These are phyloP conservation scores for Erodium moschatum DNA, from an alignment of 441 rosid genomes.

Conservation along the genomic window DNA sequence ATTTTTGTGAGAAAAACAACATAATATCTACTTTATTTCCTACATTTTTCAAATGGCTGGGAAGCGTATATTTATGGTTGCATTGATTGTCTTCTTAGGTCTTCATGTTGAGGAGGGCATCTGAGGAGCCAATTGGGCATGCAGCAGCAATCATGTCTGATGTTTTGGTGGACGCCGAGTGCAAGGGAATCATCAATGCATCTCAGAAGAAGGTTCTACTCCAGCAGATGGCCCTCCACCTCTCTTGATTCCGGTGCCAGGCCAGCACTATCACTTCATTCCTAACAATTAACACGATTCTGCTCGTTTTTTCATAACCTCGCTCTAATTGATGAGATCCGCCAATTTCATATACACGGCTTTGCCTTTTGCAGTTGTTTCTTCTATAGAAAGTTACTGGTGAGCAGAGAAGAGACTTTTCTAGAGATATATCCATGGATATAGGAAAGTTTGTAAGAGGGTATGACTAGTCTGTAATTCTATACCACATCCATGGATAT, in stretches of 20 bases:
- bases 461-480: background rate
- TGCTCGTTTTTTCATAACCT: background rate
- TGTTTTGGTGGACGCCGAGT: slow-evolving; percentile 54
- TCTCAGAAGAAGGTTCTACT: slow-evolving; percentile 53
- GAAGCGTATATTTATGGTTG: background rate
- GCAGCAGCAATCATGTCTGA: slow-evolving; percentile 59
- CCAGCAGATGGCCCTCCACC: slow-evolving; percentile 52
- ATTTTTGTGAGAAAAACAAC: background rate
- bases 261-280: background rate
- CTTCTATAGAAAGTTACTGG: background rate
- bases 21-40: background rate
- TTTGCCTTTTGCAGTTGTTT: background rate
- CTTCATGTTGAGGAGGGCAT: slow-evolving; percentile 57
- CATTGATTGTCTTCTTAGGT: slow-evolving; percentile 26
- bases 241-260: slow-evolving; percentile 21
- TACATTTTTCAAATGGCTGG: background rate
- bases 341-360: background rate
- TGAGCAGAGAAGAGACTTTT: background rate
- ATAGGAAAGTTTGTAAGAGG: background rate
- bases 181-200: slow-evolving; percentile 50
- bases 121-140: slow-evolving; percentile 57
- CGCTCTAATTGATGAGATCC: background rate
- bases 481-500: slow-evolving; percentile 1
- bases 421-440: background rate
- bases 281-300: background rate